Evolutionary conservation across 106 monocot species (phyloP).

Genomic region (Dioscorea dumetorum): DNA sequence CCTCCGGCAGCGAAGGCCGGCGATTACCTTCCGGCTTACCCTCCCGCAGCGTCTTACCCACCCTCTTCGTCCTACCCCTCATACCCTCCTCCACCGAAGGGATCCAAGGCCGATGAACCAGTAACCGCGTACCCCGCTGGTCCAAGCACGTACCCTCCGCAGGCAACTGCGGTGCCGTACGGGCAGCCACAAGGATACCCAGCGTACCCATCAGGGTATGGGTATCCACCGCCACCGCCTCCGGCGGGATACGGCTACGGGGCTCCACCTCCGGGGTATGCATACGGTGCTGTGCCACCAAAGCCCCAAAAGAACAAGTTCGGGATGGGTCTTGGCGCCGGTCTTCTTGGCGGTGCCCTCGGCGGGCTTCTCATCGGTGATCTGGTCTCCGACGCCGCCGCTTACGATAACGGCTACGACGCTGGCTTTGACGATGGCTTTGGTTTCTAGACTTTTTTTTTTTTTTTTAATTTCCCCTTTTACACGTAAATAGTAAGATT

Average conservation of each 20-base stretch:
- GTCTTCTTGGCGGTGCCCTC: constrained; percentile 36
- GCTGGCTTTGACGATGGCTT: constrained; percentile 14
- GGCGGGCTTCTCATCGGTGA: constrained; percentile 49
- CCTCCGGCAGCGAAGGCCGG: not conserved
- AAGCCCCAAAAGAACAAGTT: constrained; percentile 16
- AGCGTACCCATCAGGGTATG: not conserved
- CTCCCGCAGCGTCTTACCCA: not conserved
- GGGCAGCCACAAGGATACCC: not conserved
- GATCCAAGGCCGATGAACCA: constrained; percentile 6
- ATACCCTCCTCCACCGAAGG: not conserved
- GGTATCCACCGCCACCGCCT: constrained; percentile 12
- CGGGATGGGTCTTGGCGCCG: constrained; percentile 39
- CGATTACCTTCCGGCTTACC: not conserved
- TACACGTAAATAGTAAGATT: no score
- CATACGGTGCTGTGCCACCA: constrained; percentile 2
- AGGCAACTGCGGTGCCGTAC: not conserved
- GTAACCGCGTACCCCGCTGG: constrained; percentile 21
- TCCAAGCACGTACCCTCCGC: not conserved
- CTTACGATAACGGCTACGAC: constrained; percentile 14
- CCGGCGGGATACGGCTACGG: constrained; percentile 14
- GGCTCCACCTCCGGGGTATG: constrained; percentile 14
- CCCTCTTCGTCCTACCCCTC: not conserved
- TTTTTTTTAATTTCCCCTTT: not conserved
- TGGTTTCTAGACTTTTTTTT: constrained; percentile 3
- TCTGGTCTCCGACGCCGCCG: constrained; percentile 26